Percentiles rank a stretch among this genome's conserved stretches.
phyloP scores from a whole-genome alignment of 306 rosid species.

The Rosa chinensis region DNA sequence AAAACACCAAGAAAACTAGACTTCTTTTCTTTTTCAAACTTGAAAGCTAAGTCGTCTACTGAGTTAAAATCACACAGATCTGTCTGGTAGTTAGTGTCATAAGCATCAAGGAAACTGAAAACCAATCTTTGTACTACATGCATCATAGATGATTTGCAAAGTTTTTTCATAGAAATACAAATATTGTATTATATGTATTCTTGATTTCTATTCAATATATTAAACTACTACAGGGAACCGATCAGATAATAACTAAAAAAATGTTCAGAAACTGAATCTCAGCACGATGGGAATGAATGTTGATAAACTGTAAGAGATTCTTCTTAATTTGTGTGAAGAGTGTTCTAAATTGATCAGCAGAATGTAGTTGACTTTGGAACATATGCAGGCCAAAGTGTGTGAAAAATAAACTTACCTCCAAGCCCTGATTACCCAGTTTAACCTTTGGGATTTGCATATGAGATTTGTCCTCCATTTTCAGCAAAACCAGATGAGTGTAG shows the following conservation, averaged over 20 bases:
- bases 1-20: background rate
- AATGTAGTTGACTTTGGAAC: background rate
- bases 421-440: constrained; percentile 73
- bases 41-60: background rate
- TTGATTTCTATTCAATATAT: too few relatives aligned
- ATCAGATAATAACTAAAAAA: background rate
- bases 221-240: background rate
- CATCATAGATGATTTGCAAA: background rate
- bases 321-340: background rate
- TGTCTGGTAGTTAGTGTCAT: background rate
- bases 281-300: background rate
- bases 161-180: background rate
- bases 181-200: too few relatives aligned
- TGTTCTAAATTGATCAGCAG: background rate
- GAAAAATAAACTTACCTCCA: constrained; percentile 44
- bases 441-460: constrained; percentile 51
- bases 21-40: too few relatives aligned
- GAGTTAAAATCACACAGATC: background rate
- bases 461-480: constrained; percentile 39
- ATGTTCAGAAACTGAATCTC: background rate
- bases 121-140: background rate
- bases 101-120: background rate
- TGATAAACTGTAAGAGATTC: background rate
- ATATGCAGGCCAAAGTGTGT: background rate
- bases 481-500: constrained; percentile 2